Base-by-base conservation (phyloP, 129 eudicot species). In the Cynara cardunculus region DNA sequence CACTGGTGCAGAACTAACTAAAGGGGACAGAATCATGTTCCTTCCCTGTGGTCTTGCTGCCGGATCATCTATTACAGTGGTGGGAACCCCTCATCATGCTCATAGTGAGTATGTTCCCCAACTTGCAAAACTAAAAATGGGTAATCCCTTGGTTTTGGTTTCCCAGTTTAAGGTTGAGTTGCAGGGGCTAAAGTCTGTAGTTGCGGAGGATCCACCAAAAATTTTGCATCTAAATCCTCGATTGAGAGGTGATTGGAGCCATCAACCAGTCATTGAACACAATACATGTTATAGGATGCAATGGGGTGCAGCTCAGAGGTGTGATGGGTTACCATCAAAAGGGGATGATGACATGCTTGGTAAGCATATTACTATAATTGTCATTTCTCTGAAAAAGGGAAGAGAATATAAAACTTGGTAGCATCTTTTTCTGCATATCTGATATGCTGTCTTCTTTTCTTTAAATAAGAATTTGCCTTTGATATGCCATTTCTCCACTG, bases 241-340 rank as follows among this genome's bases (percentile, higher is more conserved):
- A 27, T 61, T 95, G 80, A 92, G 97, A 87, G 99, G 99, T 71
- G 99, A 95, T 83, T 95, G 99, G 99, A 95, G 97, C 80, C 92
- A 84, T 46, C 89, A 79, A 77, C 92, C 97, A 3, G 97, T 95
- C 30, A 92, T 95, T 86, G 99, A 95, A 87, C 99, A 95, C 66
- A 95, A 95, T 71, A 92, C 99, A 0, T 95, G 99, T 61, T 95
- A 95, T 37, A 89, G 99, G 80, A 95, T 95, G 99, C 99, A 95
- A 75, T 95, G 99, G 99, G 97, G 97, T 1, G 56, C 86, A 8
- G 92, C 93, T 87, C 99, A 95, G 67, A 88, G 99, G 76, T 95
- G 99, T 56, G 97, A 95, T 85, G 99, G 99, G 44, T 73, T 87
- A 64, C 94, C 91, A 16, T 89, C 97, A 3, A 89, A 84, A 72